Base-by-base conservation (phyloP, 2,329 filamentous ascomycete genomes). In the Arachnomyces sp. region DNA sequence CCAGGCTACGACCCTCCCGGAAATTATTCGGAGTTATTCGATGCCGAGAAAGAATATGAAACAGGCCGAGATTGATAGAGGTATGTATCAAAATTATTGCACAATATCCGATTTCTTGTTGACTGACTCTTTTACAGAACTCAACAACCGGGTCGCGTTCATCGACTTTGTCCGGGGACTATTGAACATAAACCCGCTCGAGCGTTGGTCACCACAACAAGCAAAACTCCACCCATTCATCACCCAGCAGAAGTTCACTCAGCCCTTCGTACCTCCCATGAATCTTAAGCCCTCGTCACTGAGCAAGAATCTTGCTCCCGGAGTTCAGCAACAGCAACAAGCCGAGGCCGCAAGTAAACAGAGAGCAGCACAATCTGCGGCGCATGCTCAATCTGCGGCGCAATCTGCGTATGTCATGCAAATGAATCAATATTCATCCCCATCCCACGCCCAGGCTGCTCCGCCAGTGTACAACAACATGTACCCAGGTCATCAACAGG, bases 1-100 rank as follows among this genome's bases (percentile, higher is more conserved):
- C 68, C 86, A 90, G 54, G 88, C 89, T 28, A 95, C 80, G 31
- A 94, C 88, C 1, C 69, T 98, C 39, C 90, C 90, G 3, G 92
- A 98, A 51, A 98, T 98, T 49, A 96, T 98, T 68, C 87, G 93
- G 60, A 88, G 86, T 41, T 98, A 98, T 59, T 85, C 92, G 4
- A 95, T 98, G 90, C 92, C 92, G 35, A 77, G 92, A 56, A 98
- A 98, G 70, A 95, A 95, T 57, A 98, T 98, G 92, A 98, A 98
- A 70, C 88, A 84, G 62, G 85, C 80, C 52, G 92, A 98, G 66
- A 83, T 98, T 49, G 92, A 98, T 55, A 73, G 92, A 84, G 92
- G 92, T 95, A 72, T 58, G 75, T 59, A 16, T 4, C 21, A 25
- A 25, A 25, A 5, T 9, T 25, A n/a, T n/a, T n/a, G n/a, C n/a